These are phyloP conservation scores for Kernera saxatilis DNA, from an alignment of 345 rosid species.

Conservation along the genomic window DNA sequence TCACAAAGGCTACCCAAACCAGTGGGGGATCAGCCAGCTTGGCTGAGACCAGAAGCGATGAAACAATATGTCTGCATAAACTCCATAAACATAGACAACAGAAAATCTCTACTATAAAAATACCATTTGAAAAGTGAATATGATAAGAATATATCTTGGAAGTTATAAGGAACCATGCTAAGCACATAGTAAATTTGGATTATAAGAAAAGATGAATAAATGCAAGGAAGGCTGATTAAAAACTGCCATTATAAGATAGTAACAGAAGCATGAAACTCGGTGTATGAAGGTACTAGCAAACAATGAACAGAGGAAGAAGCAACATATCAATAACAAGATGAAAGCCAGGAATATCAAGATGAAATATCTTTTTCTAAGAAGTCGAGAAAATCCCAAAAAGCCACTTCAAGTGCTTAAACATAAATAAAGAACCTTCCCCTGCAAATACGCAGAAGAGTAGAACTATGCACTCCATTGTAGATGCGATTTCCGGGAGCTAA, in stretches of 20 bases:
- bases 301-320: background rate
- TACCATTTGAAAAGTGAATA: background rate
- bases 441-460: conserved; percentile 13
- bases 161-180: conserved; percentile 7
- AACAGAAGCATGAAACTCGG: background rate
- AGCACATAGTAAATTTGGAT: background rate
- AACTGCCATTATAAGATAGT: background rate
- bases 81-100: conserved; percentile 1
- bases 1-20: conserved; percentile 6
- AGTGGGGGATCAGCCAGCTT: background rate
- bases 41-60: background rate
- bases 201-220: background rate
- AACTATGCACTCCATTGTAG: background rate
- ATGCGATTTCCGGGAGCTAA: background rate
- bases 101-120: background rate
- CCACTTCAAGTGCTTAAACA: background rate
- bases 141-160: background rate
- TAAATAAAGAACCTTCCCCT: conserved; percentile 6
- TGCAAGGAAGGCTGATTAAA: background rate
- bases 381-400: background rate
- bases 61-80: conserved; percentile 18
- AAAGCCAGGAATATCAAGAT: background rate
- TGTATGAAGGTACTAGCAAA: background rate
- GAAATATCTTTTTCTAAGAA: background rate
- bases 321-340: background rate